phyloP scores from a whole-genome alignment of 2,329 filamentous ascomycete genomes.

The Hypoxylon sp. region DNA sequence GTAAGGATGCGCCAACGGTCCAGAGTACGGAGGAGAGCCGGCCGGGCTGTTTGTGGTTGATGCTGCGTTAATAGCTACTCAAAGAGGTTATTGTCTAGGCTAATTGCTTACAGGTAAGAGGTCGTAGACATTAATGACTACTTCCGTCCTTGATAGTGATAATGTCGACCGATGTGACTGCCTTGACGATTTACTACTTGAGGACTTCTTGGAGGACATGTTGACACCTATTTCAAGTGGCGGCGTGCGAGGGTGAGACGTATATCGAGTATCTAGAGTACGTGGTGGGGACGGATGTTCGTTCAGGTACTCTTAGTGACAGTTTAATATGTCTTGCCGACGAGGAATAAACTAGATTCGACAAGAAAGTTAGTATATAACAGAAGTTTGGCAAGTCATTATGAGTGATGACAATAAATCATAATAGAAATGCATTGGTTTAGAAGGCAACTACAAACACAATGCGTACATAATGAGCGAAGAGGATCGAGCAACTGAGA shows the following conservation, averaged over 20 bases:
- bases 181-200: slow-evolving; percentile 56
- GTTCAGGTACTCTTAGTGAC: slow-evolving; percentile 9
- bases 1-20: slow-evolving; percentile 80
- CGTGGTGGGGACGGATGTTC: slow-evolving; percentile 17
- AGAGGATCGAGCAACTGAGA: slow-evolving; percentile 20
- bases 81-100: not conserved
- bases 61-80: slow-evolving; percentile 20
- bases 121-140: slow-evolving; percentile 83
- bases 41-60: slow-evolving; percentile 67
- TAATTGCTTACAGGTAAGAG: slow-evolving; percentile 71
- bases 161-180: slow-evolving; percentile 73
- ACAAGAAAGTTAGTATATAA: slow-evolving; percentile 19
- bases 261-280: slow-evolving; percentile 3
- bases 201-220: slow-evolving; percentile 55
- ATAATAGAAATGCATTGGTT: slow-evolving; percentile 1
- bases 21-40: slow-evolving; percentile 82
- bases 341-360: slow-evolving; percentile 4
- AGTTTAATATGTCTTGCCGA: slow-evolving; percentile 1
- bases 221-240: slow-evolving; percentile 40
- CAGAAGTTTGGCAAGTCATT: slow-evolving; percentile 27
- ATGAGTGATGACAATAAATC: slow-evolving; percentile 14
- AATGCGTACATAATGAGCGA: slow-evolving; percentile 8
- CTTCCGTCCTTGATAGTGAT: slow-evolving; percentile 78
- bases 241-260: slow-evolving; percentile 4
- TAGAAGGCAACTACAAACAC: slow-evolving; percentile 19